Base-by-base conservation (phyloP, 2,329 filamentous ascomycete species). In the Tolypocladium ovalisporum region DNA sequence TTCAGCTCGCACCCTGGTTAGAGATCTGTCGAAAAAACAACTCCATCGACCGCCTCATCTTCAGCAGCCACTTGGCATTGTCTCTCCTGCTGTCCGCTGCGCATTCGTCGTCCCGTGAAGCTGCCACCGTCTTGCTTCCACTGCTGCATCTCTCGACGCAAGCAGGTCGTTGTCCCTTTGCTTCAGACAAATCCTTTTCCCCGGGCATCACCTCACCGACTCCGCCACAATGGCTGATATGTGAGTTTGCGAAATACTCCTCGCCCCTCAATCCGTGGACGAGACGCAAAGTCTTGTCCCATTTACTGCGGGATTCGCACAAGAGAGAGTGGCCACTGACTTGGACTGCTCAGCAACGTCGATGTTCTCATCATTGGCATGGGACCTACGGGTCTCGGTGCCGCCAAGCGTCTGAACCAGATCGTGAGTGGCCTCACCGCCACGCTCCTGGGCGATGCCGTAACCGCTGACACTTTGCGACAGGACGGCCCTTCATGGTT, bases 361-460 rank as follows among this genome's bases (percentile, higher is more conserved):
- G 94, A 99, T 77, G 88, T 99, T 66, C 90, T 99, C 72, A 86
- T 99, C 75, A 97, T 97, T 79, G 94, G 94, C 71, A 93, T 93
- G 77, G 94, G 94, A 71, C 94, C 94, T 68, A 97, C 94, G 70
- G 94, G 94, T 77, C 85, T 97, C 67, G 94, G 94, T 81, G 94
- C 94, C 73, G 94, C 94, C 68, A 99, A 99, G 82, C 90, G 94
- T 73, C 84, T 99, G 65, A 88, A 97, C 76, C 94, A 99, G 77
- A 86, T 97, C 71, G 94, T 97, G 81, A 66, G 87, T 72, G 65
- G n/a, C 47, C 64, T 70, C 66, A 68, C 69, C 68, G 67, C 69
- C 66, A 68, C 54, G 52, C 42, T 32, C 47, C 51, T n/a, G 24
- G 29, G 37, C 37, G 22, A 54, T 56, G 29, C 55, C 44, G 22